A percentile compares a stretch with the other conserved stretches of the same genome.
Evolutionary conservation across 148 eudicot species (phyloP).

Genomic region (Rhododendron vialii): DNA sequence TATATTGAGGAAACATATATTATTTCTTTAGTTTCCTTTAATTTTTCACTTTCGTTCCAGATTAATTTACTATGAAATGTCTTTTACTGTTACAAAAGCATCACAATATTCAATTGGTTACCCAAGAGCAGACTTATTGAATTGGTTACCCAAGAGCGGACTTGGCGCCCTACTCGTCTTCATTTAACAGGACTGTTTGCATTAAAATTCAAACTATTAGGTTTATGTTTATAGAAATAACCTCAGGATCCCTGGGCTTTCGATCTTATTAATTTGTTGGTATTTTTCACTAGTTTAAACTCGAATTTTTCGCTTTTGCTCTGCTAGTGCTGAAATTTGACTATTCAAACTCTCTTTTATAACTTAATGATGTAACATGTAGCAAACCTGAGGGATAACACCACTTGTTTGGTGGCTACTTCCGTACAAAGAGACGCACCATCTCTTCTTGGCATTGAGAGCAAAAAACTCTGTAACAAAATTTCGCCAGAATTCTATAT

Average conservation of each 20-base stretch:
- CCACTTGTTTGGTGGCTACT: constrained; percentile 35
- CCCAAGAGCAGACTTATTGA: background rate
- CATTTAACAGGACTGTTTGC: no score
- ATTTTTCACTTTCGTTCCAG: background rate
- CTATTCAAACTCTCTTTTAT: background rate
- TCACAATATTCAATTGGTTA: no score
- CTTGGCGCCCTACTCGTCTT: background rate
- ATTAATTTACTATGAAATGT: background rate
- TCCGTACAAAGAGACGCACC: constrained; percentile 80
- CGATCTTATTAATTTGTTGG: background rate
- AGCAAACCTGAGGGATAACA: constrained; percentile 58
- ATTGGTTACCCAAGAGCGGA: background rate
- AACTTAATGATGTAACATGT: background rate
- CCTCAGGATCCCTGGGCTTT: background rate
- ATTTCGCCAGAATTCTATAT: constrained; percentile 66
- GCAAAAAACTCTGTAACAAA: constrained; percentile 64
- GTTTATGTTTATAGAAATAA: background rate
- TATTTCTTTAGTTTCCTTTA: no score
- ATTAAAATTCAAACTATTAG: background rate
- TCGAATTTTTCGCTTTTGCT: background rate
- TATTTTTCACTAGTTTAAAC: background rate
- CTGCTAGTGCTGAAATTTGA: background rate
- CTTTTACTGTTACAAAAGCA: no score
- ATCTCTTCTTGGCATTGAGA: constrained; percentile 70
- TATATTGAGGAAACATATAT: no score